Evolutionary conservation across 2,329 filamentous ascomycete genomes (phyloP).

Genomic region (Tolypocladium album): DNA sequence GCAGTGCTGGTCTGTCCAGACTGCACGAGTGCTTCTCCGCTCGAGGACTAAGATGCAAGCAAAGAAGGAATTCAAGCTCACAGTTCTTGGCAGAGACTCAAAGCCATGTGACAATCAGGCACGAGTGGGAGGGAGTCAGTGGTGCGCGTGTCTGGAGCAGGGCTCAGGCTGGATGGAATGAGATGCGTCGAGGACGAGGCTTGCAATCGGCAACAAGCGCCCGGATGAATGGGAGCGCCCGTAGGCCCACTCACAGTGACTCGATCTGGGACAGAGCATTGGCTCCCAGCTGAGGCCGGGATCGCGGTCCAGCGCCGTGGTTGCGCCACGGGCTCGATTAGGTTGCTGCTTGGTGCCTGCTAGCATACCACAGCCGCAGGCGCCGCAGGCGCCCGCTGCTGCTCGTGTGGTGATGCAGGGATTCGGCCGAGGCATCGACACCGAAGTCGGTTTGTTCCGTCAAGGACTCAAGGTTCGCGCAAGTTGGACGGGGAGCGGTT

Average conservation of each 20-base stretch:
- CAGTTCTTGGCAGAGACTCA: neutral
- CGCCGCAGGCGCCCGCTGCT: neutral
- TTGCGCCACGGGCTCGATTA: neutral
- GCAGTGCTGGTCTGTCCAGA: neutral
- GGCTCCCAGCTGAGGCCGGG: neutral
- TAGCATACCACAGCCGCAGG: neutral
- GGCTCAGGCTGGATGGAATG: too few relatives aligned
- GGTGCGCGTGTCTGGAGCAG: too few relatives aligned
- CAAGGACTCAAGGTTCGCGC: neutral
- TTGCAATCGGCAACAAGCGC: neutral
- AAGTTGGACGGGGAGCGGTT: neutral
- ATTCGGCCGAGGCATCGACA: neutral
- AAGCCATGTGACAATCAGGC: too few relatives aligned
- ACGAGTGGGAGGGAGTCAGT: neutral
- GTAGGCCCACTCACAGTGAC: neutral
- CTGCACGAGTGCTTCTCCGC: neutral
- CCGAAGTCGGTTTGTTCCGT: neutral
- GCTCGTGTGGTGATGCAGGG: neutral
- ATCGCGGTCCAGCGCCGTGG: neutral
- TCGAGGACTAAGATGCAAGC: neutral
- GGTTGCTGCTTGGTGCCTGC: neutral
- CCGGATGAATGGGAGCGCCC: neutral
- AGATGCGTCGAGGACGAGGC: too few relatives aligned
- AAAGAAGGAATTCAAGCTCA: neutral
- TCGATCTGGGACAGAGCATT: neutral